phyloP scores from a whole-genome alignment of 1,139 yeast genomes.

The Debaryomyces subglobosus region DNA sequence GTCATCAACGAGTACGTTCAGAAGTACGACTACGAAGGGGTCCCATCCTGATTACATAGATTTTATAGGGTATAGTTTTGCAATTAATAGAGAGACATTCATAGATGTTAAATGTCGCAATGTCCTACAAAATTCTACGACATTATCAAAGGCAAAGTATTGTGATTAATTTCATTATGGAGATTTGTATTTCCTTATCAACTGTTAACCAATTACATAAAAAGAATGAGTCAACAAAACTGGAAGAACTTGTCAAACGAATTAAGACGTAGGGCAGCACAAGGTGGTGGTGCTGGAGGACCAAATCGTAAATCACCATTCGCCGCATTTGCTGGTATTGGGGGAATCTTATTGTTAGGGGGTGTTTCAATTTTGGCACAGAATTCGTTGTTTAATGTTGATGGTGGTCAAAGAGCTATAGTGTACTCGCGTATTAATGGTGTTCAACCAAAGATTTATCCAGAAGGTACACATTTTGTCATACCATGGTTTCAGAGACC shows the following conservation, averaged over 20 bases:
- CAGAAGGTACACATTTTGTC: conserved; percentile 94
- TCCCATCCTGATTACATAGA: conserved; percentile 33
- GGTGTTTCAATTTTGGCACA: conserved; percentile 70
- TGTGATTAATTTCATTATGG: background rate
- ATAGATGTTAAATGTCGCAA: conserved; percentile 4
- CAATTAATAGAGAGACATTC: background rate
- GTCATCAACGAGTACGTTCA: conserved; percentile 38
- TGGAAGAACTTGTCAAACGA: conserved; percentile 73
- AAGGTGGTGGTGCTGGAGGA: conserved; percentile 42
- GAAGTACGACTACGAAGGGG: conserved; percentile 48
- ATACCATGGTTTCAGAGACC: conserved; percentile 97
- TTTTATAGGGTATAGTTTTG: background rate
- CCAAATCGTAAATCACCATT: conserved; percentile 54
- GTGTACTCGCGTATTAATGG: conserved; percentile 89
- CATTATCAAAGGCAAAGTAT: conserved; percentile 10
- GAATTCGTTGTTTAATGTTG: conserved; percentile 88
- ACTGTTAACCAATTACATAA: background rate
- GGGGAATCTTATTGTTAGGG: conserved; percentile 74
- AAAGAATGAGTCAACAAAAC: conserved; percentile 52
- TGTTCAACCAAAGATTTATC: conserved; percentile 79
- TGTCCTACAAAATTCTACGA: background rate
- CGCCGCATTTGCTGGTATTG: conserved; percentile 74
- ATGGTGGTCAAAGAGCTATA: conserved; percentile 99
- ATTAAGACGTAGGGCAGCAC: conserved; percentile 64
- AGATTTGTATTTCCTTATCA: background rate